Evolutionary conservation across 1,139 yeast species (phyloP), one percentile per base, ranked within the genome.

Genomic region (Geotrichum aggregatum): DNA sequence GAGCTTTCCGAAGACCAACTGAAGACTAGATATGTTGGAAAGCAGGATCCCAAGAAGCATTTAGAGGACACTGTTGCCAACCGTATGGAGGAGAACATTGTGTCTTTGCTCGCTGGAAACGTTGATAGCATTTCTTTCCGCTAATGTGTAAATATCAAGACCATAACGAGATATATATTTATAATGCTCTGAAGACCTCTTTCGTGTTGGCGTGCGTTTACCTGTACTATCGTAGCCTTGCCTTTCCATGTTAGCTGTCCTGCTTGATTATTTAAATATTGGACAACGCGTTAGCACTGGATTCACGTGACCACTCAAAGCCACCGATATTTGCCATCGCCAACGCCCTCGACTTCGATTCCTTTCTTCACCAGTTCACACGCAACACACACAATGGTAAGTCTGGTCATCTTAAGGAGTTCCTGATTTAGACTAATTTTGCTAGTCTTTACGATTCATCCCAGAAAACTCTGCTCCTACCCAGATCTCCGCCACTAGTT

Each of bases 31-130:
- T 94, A 91, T 65, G 98, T 94, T 31, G 99, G 99, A 62, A 91
- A 89, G 68, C 97, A 92, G 71, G 98, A 94, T 70, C 99, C 98
- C 47, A 94, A 94, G 80, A 92, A 92, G 73, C 99, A 94, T 73
- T 76, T 94, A 65, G 80, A 86, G 47, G 97, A 88, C 60, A 86
- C 95, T 1, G 95, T 96, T 13, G 95, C 87, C 59, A 75, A 76
- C 58, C 76, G 89, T 53, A 80, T 94, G 63, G 98, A 92, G 69
- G 95, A 88, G 51, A 94, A 92, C 66, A 83, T 92, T 51, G 88
- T 88, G 13, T 82, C 95, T 39, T 79, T 92, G 61, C 76, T 91
- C 65, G 87, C 96, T 18, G 87, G 96, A 51, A 87, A 86, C 68
- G 89, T 92, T 49, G 92, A 92, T 69, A 83, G 94, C 48, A 83